These are phyloP conservation scores for Malassezia furfur DNA, from an alignment of 1,284 basidiomycete genomes.

Conservation along the genomic window DNA sequence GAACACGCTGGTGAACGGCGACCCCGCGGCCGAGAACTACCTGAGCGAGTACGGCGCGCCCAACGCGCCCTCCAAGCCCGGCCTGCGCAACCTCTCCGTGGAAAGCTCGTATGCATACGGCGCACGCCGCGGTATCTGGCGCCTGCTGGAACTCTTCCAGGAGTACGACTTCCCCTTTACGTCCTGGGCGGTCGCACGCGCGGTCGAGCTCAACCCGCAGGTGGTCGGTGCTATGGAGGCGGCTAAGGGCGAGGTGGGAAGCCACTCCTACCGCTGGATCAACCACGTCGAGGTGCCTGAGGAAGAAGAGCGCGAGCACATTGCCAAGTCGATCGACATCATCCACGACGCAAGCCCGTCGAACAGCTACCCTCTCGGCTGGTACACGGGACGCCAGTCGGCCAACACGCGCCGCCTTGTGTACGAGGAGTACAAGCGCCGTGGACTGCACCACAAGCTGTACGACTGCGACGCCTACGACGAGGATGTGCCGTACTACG, in stretches of 20 bases:
- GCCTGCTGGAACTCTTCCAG: slow-evolving; percentile 47
- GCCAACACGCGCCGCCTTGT: slow-evolving; percentile 41
- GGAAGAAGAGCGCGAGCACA: slow-evolving; percentile 43
- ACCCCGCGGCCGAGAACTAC: slow-evolving; percentile 36
- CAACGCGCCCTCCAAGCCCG: slow-evolving; percentile 21
- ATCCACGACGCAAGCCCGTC: slow-evolving; percentile 39
- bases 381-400: slow-evolving; percentile 49
- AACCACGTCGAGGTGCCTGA: slow-evolving; percentile 43
- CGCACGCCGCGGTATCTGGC: slow-evolving; percentile 49
- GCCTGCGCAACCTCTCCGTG: slow-evolving; percentile 43
- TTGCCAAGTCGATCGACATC: slow-evolving; percentile 42
- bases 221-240: slow-evolving; percentile 42
- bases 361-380: slow-evolving; percentile 41
- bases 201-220: slow-evolving; percentile 47
- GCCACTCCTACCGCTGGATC: slow-evolving; percentile 49
- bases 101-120: slow-evolving; percentile 50
- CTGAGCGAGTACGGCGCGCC: slow-evolving; percentile 45
- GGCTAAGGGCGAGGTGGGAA: slow-evolving; percentile 46
- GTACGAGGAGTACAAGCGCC: slow-evolving; percentile 38
- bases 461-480: slow-evolving; percentile 46
- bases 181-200: slow-evolving; percentile 47
- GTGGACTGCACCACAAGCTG: slow-evolving; percentile 28
- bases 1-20: slow-evolving; percentile 45
- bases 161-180: slow-evolving; percentile 43
- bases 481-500: slow-evolving; percentile 51